Evolutionary conservation across 148 eudicot species (phyloP), one percentile per base, ranked within the genome.

Genomic region (Spergularia marina): DNA sequence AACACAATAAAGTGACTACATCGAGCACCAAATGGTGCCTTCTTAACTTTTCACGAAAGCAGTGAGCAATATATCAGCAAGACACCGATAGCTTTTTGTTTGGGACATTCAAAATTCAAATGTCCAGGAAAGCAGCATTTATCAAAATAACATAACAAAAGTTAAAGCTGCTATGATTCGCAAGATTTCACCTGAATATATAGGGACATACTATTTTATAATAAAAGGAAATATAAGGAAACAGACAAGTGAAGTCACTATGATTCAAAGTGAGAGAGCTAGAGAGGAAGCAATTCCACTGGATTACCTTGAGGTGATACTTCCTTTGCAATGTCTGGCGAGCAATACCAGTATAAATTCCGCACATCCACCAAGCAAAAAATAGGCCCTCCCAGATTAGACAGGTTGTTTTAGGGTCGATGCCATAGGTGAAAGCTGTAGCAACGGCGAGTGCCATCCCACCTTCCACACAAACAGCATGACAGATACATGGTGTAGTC

Each of bases 321-420:
- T 90, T 83, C 62, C 83, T 88, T 84, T 94, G 98, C 77, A 94
- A 77, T 14, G 83, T 76, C 65, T 90, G 97, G 69, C 98, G 81
- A 62, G 82, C 84, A 68, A 88, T 86, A 74, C 98, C 95, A 25
- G 95, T 91, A 74, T 90, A 94, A 74, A 90, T 85, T 53, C 95
- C 98, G 67, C 97, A 91, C 91, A 91, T 88, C 97, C 97, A 91
- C 98, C 98, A 94, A 49, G 93, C 74, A 77, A 91, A 91, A 44
- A 91, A 76, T 30, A 94, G 79, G 68, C 95, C 97, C 82, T 91
- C 95, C 63, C 84, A 80, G 20, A 94, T 75, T 67, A 91, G 95
- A 78, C 84, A 87, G 58, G 94, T 82, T 7, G 95, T 88, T 72
- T 83, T 77, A 16, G 97, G 98, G 79, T 94, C 97, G 64, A 94